These are phyloP conservation scores for Wickerhamiella spandovensis DNA, from an alignment of 805 yeast genomes.

Conservation along the genomic window DNA sequence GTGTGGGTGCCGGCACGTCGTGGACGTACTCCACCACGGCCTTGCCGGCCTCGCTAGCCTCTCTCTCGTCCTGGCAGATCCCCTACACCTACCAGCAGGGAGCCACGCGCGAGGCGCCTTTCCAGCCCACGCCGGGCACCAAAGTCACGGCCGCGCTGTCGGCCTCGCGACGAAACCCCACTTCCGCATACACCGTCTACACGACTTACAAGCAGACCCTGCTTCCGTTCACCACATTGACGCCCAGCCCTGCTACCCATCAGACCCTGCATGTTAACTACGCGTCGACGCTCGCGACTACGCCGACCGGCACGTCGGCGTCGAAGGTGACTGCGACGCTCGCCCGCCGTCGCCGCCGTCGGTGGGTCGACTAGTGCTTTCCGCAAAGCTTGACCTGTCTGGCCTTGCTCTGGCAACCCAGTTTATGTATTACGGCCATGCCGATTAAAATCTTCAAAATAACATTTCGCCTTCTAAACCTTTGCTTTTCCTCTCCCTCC, in stretches of 20 bases:
- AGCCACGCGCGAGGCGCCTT: constrained; percentile 68
- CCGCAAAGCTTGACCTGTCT: background rate
- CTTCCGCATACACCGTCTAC: constrained; percentile 55
- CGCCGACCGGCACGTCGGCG: constrained; percentile 49
- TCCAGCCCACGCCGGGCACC: constrained; percentile 80
- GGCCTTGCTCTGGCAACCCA: background rate
- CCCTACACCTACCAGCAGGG: constrained; percentile 76
- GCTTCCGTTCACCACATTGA: constrained; percentile 44
- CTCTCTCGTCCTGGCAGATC: constrained; percentile 31
- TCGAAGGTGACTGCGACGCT: constrained; percentile 30
- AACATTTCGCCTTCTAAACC: too few relatives aligned
- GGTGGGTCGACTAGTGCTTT: constrained; percentile 19
- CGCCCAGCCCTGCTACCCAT: constrained; percentile 76
- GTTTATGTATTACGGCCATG: background rate
- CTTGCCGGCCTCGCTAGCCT: constrained; percentile 35
- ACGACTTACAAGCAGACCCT: constrained; percentile 30
- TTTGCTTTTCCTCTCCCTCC: too few relatives aligned
- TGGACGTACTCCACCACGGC: constrained; percentile 16
- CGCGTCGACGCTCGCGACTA: constrained; percentile 49
- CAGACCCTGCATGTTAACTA: constrained; percentile 48
- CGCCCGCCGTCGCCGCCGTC: constrained; percentile 4
- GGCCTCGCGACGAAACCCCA: constrained; percentile 53
- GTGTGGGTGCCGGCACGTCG: background rate
- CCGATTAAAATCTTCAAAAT: background rate
- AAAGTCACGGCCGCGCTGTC: constrained; percentile 41